A percentile compares a stretch with the other conserved stretches of the same genome.
These are phyloP conservation scores for Malus hybrid DNA, from an alignment of 331 rosid species.

Conservation along the genomic window DNA sequence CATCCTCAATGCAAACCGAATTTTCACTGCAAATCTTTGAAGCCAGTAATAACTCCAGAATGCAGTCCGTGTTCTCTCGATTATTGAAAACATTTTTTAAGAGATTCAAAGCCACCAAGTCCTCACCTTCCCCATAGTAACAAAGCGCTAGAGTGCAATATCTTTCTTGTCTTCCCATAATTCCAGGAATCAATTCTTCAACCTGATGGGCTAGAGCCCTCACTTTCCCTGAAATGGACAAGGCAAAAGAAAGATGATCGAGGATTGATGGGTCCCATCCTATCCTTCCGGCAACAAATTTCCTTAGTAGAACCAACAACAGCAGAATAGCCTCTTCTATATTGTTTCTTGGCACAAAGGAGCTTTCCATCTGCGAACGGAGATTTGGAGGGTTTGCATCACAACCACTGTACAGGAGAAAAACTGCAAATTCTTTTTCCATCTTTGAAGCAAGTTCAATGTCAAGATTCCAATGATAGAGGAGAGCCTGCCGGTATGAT, in stretches of 20 bases:
- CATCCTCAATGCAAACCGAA: slow-evolving; percentile 48
- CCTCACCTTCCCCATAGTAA: slow-evolving; percentile 61
- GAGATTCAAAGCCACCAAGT: slow-evolving; percentile 64
- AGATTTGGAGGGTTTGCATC: slow-evolving; percentile 79
- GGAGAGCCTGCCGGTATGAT: slow-evolving; percentile 68
- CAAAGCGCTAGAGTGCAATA: slow-evolving; percentile 55
- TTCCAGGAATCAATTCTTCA: slow-evolving; percentile 72
- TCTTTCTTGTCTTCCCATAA: slow-evolving; percentile 50
- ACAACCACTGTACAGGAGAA: slow-evolving; percentile 81
- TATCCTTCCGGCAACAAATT: slow-evolving; percentile 39
- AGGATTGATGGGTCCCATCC: slow-evolving; percentile 74
- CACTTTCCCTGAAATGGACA: slow-evolving; percentile 58
- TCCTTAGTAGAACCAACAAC: slow-evolving; percentile 54
- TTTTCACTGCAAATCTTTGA: slow-evolving; percentile 78
- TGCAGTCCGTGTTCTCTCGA: slow-evolving; percentile 43
- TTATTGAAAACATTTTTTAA: slow-evolving; percentile 54
- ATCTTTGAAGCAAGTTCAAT: slow-evolving; percentile 52
- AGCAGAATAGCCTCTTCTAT: slow-evolving; percentile 84
- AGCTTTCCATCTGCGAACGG: slow-evolving; percentile 69
- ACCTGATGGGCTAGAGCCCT: slow-evolving; percentile 52
- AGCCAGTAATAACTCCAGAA: slow-evolving; percentile 52
- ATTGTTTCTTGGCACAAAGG: slow-evolving; percentile 82
- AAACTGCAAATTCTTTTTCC: slow-evolving; percentile 73
- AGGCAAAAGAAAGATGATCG: slow-evolving; percentile 79
- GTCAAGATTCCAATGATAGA: slow-evolving; percentile 69